These are phyloP conservation scores for Nicotiana paniculata DNA, from an alignment of 257 asterid genomes.

Conservation along the genomic window DNA sequence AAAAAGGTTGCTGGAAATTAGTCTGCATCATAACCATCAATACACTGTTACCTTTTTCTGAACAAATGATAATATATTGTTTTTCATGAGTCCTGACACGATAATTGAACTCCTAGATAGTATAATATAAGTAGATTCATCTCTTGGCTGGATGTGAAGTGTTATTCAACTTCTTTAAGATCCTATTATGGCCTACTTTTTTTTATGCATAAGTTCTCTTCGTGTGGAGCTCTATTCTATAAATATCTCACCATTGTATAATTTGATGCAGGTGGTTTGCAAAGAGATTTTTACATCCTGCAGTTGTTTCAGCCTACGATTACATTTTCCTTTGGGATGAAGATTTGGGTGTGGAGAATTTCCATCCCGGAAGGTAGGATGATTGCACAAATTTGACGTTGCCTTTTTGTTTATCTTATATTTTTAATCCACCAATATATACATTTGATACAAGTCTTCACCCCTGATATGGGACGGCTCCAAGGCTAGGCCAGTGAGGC, in stretches of 20 bases:
- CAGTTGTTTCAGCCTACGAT: conserved; percentile 72
- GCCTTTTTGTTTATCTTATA: conserved; percentile 5
- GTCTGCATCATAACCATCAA: background rate
- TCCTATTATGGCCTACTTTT: background rate
- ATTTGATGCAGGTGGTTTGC: conserved; percentile 88
- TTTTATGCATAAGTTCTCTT: background rate
- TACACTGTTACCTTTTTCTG: background rate
- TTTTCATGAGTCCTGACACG: no score
- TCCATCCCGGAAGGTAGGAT: conserved; percentile 79
- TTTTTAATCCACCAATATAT: background rate
- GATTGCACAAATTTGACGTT: background rate
- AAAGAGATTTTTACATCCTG: conserved; percentile 88
- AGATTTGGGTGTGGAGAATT: conserved; percentile 84
- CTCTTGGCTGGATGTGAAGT: no score
- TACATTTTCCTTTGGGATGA: conserved; percentile 98
- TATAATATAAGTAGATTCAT: no score
- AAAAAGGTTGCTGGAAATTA: background rate
- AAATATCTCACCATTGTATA: background rate
- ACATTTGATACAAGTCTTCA: background rate
- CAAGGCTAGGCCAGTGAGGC: no score
- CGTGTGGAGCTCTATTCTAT: background rate
- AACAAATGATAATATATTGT: background rate
- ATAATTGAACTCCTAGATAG: no score
- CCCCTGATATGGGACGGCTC: background rate
- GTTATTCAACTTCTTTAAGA: background rate